Percentiles rank a stretch among this genome's conserved stretches.
These are phyloP conservation scores for Mallotus nudiflorus DNA, from an alignment of 345 rosid genomes.

Conservation along the genomic window DNA sequence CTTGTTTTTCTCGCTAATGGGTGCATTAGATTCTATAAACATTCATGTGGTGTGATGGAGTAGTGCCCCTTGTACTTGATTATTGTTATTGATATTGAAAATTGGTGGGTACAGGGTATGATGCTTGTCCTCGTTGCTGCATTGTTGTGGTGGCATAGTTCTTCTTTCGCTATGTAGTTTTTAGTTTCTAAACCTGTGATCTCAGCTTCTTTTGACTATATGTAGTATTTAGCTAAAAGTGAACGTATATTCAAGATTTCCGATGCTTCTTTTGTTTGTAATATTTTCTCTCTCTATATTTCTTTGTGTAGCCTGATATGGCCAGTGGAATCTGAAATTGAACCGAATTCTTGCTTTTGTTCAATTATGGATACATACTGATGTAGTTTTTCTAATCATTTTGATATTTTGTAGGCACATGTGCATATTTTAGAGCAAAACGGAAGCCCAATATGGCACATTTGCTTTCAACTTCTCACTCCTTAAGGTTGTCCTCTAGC, in stretches of 20 bases:
- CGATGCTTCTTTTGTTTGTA: background rate
- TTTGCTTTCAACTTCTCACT: constrained; percentile 60
- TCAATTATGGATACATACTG: background rate
- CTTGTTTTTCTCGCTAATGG: too few relatives aligned
- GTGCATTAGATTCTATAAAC: too few relatives aligned
- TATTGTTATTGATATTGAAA: too few relatives aligned
- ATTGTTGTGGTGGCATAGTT: background rate
- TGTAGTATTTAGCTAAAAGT: too few relatives aligned
- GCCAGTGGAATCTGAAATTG: background rate
- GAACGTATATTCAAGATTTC: background rate
- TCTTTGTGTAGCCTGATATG: background rate
- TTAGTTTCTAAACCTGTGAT: too few relatives aligned
- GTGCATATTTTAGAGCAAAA: constrained; percentile 27
- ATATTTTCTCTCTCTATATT: background rate
- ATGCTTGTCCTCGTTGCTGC: background rate
- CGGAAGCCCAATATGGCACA: constrained; percentile 53
- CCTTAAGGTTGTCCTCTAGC: constrained; percentile 44
- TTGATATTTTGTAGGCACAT: constrained; percentile 45
- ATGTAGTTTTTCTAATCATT: background rate
- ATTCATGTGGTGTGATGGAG: too few relatives aligned
- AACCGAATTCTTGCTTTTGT: background rate
- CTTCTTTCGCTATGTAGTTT: too few relatives aligned
- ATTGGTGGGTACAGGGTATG: background rate
- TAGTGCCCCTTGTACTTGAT: too few relatives aligned
- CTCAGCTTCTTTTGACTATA: too few relatives aligned